phyloP scores from a whole-genome alignment of 805 yeast species.

The Helenozyma baotianmanensis region DNA sequence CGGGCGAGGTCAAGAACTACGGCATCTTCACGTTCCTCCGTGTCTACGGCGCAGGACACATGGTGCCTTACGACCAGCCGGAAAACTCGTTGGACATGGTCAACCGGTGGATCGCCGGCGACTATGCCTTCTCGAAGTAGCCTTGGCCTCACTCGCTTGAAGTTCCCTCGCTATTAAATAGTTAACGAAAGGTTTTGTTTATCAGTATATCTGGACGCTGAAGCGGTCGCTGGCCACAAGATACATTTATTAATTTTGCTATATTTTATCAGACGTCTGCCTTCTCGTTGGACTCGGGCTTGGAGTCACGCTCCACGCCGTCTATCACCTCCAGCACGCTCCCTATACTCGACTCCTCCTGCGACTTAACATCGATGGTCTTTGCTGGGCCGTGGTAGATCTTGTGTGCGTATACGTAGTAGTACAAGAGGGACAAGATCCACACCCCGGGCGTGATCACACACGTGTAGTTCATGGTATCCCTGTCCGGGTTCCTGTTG shows the following conservation, averaged over 20 bases:
- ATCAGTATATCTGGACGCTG: no score
- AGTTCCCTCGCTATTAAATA: no score
- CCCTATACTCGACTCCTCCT: not conserved
- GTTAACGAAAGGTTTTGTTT: not conserved
- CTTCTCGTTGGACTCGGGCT: no score
- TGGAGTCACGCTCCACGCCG: not conserved
- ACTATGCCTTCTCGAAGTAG: slow-evolving; percentile 8
- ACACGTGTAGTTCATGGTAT: slow-evolving; percentile 65
- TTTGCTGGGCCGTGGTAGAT: slow-evolving; percentile 53
- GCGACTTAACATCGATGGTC: slow-evolving; percentile 18
- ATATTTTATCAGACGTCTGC: no score
- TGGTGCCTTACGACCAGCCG: slow-evolving; percentile 24
- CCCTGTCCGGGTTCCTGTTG: slow-evolving; percentile 32
- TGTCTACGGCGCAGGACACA: slow-evolving; percentile 23
- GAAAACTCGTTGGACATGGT: slow-evolving; percentile 20
- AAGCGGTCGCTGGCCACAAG: no score
- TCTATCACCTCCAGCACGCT: slow-evolving; percentile 1
- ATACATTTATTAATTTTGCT: no score
- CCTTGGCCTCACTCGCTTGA: no score
- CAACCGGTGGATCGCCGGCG: slow-evolving; percentile 22
- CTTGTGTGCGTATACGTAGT: slow-evolving; percentile 47
- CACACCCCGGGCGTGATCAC: slow-evolving; percentile 61
- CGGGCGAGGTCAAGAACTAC: slow-evolving; percentile 38
- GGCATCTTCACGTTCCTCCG: slow-evolving; percentile 22
- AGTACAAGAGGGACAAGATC: slow-evolving; percentile 50